Conservation (phyloP, 352 stramenopile genomes). For the Thraustochytrium sp. region DNA sequence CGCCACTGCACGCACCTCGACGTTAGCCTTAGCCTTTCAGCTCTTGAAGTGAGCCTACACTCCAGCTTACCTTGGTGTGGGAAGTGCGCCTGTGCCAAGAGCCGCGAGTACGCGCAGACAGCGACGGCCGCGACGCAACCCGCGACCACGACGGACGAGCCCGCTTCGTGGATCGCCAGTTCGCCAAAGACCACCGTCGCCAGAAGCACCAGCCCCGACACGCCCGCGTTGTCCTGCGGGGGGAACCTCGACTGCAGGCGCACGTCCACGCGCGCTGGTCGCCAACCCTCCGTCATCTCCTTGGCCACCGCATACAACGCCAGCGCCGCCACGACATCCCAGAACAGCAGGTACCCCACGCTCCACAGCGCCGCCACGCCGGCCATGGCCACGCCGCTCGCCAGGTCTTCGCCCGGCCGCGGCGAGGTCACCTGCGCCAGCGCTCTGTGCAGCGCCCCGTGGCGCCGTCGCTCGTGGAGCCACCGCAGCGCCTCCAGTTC, state of each 20-base stretch:
- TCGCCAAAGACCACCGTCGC: neutral
- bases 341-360: neutral
- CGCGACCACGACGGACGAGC: neutral
- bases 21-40: no score
- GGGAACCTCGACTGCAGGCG: neutral
- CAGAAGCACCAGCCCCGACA: neutral
- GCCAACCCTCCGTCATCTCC: neutral
- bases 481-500: neutral
- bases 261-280: neutral
- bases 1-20: no score
- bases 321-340: neutral
- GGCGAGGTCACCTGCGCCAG: neutral
- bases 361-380: neutral
- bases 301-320: neutral
- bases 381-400: neutral
- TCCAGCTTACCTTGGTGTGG: conserved; percentile 15
- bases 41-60: no score
- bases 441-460: neutral
- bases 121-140: neutral
- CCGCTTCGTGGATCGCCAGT: neutral
- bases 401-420: neutral
- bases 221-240: neutral
- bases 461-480: neutral
- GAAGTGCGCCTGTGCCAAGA: neutral
- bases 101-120: neutral